A percentile compares a stretch with the other conserved stretches of the same genome.
phyloP scores from a whole-genome alignment of 2,329 filamentous ascomycete genomes.

The Elsinoe arachidis region DNA sequence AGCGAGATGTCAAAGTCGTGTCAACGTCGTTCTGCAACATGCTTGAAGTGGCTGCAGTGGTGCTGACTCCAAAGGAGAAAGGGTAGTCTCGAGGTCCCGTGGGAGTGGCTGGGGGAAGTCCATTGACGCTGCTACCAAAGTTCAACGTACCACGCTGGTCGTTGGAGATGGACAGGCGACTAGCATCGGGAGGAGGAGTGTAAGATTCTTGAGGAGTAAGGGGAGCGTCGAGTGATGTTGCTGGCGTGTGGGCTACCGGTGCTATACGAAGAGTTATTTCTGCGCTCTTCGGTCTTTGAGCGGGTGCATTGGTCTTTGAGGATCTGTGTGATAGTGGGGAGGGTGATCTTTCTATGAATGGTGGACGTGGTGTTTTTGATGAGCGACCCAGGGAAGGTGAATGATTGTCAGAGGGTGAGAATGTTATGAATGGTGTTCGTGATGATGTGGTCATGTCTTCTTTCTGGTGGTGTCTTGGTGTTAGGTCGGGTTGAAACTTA shows the following conservation, averaged over 20 bases:
- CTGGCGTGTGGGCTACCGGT: conserved; percentile 31
- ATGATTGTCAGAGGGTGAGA: conserved; percentile 26
- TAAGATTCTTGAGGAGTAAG: conserved; percentile 70
- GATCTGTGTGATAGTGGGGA: conserved; percentile 34
- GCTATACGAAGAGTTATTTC: conserved; percentile 17
- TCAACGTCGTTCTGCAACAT: conserved; percentile 68
- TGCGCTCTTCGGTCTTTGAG: conserved; percentile 19
- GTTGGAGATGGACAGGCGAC: conserved; percentile 72
- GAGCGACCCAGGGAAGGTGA: conserved; percentile 31
- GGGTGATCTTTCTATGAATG: conserved; percentile 29
- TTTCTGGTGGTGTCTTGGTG: conserved; percentile 15
- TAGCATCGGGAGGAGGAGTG: conserved; percentile 69
- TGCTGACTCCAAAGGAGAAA: conserved; percentile 49
- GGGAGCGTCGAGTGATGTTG: conserved; percentile 49
- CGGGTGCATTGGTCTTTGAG: conserved; percentile 12
- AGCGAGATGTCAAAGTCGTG: conserved; percentile 61
- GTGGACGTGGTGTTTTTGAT: conserved; percentile 31
- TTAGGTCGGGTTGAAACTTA: conserved; percentile 30
- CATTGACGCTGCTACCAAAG: conserved; percentile 32
- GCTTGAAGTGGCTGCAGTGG: conserved; percentile 50
- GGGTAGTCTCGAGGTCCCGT: conserved; percentile 55
- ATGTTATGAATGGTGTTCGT: conserved; percentile 27
- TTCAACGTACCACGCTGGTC: conserved; percentile 34
- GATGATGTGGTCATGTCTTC: conserved; percentile 13
- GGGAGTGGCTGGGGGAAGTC: conserved; percentile 70